A percentile compares a stretch with the other conserved stretches of the same genome.
Evolutionary conservation across 2,329 filamentous ascomycete species (phyloP).

Genomic region (Sporothrix phasma): DNA sequence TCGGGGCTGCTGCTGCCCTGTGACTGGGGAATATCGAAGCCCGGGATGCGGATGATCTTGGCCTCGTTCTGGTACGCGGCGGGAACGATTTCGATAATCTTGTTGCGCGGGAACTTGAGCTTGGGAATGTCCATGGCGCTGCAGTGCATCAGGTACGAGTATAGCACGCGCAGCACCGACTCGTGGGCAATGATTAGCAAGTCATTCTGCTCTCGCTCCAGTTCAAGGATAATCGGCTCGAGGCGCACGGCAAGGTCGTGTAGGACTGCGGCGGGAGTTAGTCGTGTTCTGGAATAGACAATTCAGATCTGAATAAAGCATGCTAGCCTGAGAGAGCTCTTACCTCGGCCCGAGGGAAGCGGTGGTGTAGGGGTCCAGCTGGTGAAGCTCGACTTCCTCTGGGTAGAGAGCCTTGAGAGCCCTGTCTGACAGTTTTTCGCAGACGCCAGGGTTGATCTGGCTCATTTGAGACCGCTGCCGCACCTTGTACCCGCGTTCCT

Average conservation of each 20-base stretch:
- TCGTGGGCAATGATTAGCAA: conserved; percentile 98
- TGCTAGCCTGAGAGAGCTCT: conserved; percentile 17
- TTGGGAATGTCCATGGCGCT: conserved; percentile 89
- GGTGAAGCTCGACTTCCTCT: conserved; percentile 86
- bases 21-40: conserved; percentile 33
- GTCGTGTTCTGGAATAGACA: no score
- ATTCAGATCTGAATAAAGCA: no score
- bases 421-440: conserved; percentile 81
- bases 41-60: conserved; percentile 77
- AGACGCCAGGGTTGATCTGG: conserved; percentile 92
- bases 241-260: conserved; percentile 93
- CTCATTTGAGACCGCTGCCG: conserved; percentile 93
- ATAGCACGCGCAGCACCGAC: conserved; percentile 90
- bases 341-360: conserved; percentile 90
- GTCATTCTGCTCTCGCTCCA: conserved; percentile 94
- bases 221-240: conserved; percentile 93
- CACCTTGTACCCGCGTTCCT: conserved; percentile 70
- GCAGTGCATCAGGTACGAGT: conserved; percentile 97
- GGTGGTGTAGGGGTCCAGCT: conserved; percentile 94
- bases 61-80: conserved; percentile 96
- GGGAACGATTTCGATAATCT: conserved; percentile 98
- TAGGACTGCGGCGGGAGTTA: conserved; percentile 56
- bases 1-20: conserved; percentile 16
- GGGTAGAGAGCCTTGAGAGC: conserved; percentile 75
- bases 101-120: conserved; percentile 86